A percentile compares a stretch with the other conserved stretches of the same genome.
phyloP scores from a whole-genome alignment of 305 asterid species.

The Solanum hybrid region DNA sequence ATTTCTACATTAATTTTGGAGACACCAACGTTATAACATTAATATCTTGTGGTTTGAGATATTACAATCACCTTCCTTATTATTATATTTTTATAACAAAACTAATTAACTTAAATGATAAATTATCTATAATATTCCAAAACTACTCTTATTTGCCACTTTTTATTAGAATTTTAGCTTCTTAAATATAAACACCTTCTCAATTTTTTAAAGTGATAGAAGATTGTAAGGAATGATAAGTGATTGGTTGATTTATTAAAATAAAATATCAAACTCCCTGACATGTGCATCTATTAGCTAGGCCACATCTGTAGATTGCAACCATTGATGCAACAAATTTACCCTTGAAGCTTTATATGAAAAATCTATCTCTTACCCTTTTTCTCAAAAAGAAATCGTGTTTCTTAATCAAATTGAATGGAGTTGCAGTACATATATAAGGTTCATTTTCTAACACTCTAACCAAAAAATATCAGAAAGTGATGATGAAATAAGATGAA shows the following conservation, averaged over 20 bases:
- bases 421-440: neutral
- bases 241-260: neutral
- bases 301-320: neutral
- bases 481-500: neutral
- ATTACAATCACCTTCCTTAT: neutral
- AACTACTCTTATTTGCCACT: neutral
- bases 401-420: neutral
- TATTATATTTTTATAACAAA: neutral
- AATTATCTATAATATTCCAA: neutral
- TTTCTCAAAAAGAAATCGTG: neutral
- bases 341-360: neutral
- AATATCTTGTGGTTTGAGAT: neutral
- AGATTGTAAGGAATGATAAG: neutral
- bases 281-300: neutral
- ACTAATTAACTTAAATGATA: neutral
- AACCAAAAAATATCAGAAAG: neutral
- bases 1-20: too few species aligned
- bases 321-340: neutral
- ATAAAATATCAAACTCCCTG: neutral
- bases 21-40: neutral
- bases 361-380: neutral
- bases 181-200: neutral
- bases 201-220: neutral
- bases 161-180: neutral
- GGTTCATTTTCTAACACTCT: neutral